Conservation (phyloP, 495 filamentous ascomycete species). For the Rhizodiscina lignyota region DNA sequence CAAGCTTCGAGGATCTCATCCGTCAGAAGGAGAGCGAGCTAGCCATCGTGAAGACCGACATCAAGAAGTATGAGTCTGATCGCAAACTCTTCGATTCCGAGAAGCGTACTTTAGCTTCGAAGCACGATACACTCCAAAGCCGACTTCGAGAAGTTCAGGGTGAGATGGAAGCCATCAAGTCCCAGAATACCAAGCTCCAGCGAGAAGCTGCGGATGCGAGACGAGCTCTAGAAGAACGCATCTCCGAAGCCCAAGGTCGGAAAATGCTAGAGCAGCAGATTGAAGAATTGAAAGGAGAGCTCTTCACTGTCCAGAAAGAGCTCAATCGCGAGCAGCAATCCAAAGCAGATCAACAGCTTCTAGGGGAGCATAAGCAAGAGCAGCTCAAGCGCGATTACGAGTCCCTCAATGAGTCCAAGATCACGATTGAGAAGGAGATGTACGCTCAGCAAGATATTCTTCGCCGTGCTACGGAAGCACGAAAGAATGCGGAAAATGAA, state of each 20-base stretch:
- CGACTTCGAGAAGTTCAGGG: constrained; percentile 75
- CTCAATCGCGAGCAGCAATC: constrained; percentile 86
- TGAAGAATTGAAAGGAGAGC: constrained; percentile 65
- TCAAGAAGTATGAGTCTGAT: constrained; percentile 61
- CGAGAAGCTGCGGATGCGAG: constrained; percentile 83
- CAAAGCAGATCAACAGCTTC: constrained; percentile 85
- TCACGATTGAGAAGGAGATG: constrained; percentile 95
- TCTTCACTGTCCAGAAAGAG: constrained; percentile 74
- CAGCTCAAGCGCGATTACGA: constrained; percentile 72
- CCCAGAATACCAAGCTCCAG: constrained; percentile 66
- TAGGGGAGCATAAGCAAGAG: constrained; percentile 74
- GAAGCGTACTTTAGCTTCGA: constrained; percentile 43
- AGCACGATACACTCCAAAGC: constrained; percentile 64
- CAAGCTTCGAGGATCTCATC: constrained; percentile 84
- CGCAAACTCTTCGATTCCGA: constrained; percentile 63
- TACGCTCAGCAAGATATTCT: constrained; percentile 94
- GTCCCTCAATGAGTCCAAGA: constrained; percentile 84
- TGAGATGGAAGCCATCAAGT: constrained; percentile 70
- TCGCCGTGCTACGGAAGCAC: constrained; percentile 69
- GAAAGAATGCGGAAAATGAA: constrained; percentile 61
- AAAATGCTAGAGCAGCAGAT: constrained; percentile 79
- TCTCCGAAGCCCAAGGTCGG: constrained; percentile 77
- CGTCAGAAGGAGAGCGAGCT: constrained; percentile 89
- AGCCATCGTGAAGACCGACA: constrained; percentile 64
- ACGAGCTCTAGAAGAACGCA: constrained; percentile 66